Percentiles rank a stretch among this genome's conserved stretches.
These are phyloP conservation scores for Lumnitzera littorea DNA, from an alignment of 345 rosid species.

Conservation along the genomic window DNA sequence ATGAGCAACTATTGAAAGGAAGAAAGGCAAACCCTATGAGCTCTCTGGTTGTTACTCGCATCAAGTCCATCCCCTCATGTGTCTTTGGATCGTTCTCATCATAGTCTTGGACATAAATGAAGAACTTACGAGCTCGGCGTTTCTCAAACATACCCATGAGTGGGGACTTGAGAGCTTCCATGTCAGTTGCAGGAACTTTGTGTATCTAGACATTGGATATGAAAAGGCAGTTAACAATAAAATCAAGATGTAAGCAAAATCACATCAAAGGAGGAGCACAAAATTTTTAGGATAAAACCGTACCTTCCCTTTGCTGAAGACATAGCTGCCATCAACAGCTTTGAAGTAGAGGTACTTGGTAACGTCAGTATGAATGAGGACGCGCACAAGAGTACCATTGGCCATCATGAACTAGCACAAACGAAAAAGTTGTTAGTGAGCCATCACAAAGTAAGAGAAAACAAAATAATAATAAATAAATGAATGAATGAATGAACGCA, in stretches of 20 bases:
- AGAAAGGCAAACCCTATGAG: slow-evolving; percentile 66
- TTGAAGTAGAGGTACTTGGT: slow-evolving; percentile 89
- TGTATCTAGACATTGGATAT: slow-evolving; percentile 47
- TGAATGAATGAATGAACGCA: not conserved
- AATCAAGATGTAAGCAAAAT: not conserved
- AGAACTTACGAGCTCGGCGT: slow-evolving; percentile 91
- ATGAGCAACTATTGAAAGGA: slow-evolving; percentile 6
- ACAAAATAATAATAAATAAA: not conserved
- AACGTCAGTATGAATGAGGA: slow-evolving; percentile 92
- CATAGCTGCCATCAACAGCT: slow-evolving; percentile 97
- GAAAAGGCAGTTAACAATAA: slow-evolving; percentile 4
- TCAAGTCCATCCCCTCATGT: slow-evolving; percentile 93
- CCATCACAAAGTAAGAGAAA: not conserved
- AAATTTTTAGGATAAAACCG: slow-evolving; percentile 2
- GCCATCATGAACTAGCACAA: slow-evolving; percentile 87
- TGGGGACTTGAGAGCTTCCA: slow-evolving; percentile 94
- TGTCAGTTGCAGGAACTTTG: slow-evolving; percentile 93
- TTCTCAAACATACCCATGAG: slow-evolving; percentile 98
- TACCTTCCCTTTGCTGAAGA: slow-evolving; percentile 92
- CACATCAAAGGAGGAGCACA: not conserved
- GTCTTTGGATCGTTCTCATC: slow-evolving; percentile 79
- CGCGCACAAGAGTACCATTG: slow-evolving; percentile 95
- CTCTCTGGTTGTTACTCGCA: slow-evolving; percentile 68
- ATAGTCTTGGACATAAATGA: slow-evolving; percentile 82
- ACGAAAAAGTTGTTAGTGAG: slow-evolving; percentile 3